Conservation (phyloP, 305 asterid species). For the Fraxinus sp. region DNA sequence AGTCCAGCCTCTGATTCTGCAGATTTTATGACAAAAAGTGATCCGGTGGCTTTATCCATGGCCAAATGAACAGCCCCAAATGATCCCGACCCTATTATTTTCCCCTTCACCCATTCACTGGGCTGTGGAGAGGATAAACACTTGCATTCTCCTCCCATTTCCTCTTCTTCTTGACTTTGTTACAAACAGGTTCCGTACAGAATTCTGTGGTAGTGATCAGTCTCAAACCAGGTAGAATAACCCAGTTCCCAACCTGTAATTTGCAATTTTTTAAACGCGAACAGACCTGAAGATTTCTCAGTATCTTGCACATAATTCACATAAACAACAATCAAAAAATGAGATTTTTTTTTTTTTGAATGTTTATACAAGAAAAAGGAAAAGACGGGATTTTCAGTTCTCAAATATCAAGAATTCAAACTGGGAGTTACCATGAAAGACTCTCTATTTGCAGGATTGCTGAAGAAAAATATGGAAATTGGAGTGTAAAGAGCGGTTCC, state of each 20-base stretch:
- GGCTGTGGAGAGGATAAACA: conserved; percentile 27
- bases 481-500: conserved; percentile 45
- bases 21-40: conserved; percentile 54
- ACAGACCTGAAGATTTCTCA: neutral
- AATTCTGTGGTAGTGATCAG: neutral
- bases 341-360: neutral
- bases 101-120: conserved; percentile 50
- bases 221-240: neutral
- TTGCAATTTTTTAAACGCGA: conserved; percentile 12
- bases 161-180: conserved; percentile 7
- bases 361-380: neutral
- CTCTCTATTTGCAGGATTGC: neutral
- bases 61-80: conserved; percentile 51
- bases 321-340: neutral
- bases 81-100: conserved; percentile 54
- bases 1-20: conserved; percentile 43
- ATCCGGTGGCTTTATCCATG: conserved; percentile 46
- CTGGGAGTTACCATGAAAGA: neutral
- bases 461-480: neutral
- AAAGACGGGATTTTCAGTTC: neutral
- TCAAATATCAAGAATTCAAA: neutral
- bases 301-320: neutral
- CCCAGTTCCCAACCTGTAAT: conserved; percentile 2
- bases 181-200: neutral
- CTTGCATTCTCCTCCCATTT: conserved; percentile 34